phyloP scores from a whole-genome alignment of 345 rosid species.

The Stellera chamaejasme region DNA sequence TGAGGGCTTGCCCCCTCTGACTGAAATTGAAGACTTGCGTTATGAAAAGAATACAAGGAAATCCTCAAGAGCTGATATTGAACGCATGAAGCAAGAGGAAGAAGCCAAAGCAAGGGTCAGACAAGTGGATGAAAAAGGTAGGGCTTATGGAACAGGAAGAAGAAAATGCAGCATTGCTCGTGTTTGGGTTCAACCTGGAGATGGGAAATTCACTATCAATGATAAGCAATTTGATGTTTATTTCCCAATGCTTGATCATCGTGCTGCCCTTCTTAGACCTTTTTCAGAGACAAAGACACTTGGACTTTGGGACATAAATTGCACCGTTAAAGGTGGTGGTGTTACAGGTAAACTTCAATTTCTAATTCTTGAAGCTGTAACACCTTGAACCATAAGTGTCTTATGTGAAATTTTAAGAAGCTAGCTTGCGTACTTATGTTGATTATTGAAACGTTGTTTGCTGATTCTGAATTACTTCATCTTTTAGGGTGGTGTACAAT shows the following conservation, averaged over 20 bases:
- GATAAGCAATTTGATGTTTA: slow-evolving; percentile 82
- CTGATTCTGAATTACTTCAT: too few relatives aligned
- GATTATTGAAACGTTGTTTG: too few relatives aligned
- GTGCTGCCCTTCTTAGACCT: slow-evolving; percentile 92
- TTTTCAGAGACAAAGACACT: slow-evolving; percentile 93
- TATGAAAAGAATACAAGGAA: slow-evolving; percentile 63
- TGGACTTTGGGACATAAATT: slow-evolving; percentile 84
- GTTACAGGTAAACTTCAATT: slow-evolving; percentile 47
- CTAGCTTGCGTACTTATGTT: too few relatives aligned
- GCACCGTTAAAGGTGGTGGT: slow-evolving; percentile 95
- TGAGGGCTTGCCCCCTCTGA: slow-evolving; percentile 81
- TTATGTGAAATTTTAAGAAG: neutral
- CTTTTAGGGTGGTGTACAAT: too few relatives aligned
- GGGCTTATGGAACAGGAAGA: slow-evolving; percentile 97
- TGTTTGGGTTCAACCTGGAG: slow-evolving; percentile 87
- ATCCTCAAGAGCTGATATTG: slow-evolving; percentile 70
- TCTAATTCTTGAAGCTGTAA: neutral
- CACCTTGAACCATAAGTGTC: neutral
- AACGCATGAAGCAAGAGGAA: slow-evolving; percentile 86
- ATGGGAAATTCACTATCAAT: slow-evolving; percentile 68
- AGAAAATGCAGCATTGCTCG: slow-evolving; percentile 93
- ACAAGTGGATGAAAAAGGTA: slow-evolving; percentile 75
- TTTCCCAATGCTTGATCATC: slow-evolving; percentile 93
- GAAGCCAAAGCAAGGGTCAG: slow-evolving; percentile 78
- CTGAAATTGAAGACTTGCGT: slow-evolving; percentile 66